These are phyloP conservation scores for Nitzschia inconspicua DNA, from an alignment of 108 stramenopile species.

Conservation along the genomic window DNA sequence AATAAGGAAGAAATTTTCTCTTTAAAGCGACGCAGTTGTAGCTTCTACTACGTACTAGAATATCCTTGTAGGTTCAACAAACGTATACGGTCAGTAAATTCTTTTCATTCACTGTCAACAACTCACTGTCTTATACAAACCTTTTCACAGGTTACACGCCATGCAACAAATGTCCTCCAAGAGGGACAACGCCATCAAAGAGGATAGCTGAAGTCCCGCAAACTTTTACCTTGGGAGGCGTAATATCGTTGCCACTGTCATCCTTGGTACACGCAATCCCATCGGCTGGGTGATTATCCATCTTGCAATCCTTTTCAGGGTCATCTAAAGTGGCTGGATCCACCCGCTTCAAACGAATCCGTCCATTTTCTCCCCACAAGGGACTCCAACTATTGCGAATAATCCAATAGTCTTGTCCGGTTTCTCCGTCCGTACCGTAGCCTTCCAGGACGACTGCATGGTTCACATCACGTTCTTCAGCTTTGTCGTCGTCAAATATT, in stretches of 20 bases:
- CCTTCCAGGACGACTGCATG: constrained; percentile 87
- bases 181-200: constrained; percentile 61
- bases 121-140: no score
- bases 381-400: constrained; percentile 78
- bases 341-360: constrained; percentile 66
- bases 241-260: constrained; percentile 44
- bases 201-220: constrained; percentile 80
- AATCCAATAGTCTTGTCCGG: constrained; percentile 76
- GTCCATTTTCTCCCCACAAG: constrained; percentile 83
- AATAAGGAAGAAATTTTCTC: no score
- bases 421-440: constrained; percentile 71
- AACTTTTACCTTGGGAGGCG: constrained; percentile 44
- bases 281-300: constrained; percentile 66
- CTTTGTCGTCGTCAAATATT: constrained; percentile 24
- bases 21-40: no score
- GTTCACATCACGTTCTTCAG: constrained; percentile 45
- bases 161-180: constrained; percentile 46
- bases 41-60: no score
- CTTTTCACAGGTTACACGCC: no score
- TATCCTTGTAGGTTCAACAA: no score
- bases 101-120: no score
- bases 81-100: no score
- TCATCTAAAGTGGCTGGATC: constrained; percentile 52
- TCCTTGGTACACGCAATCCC: constrained; percentile 80
- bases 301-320: constrained; percentile 42